Evolutionary conservation across 2,329 filamentous ascomycete species (phyloP).

Genomic region (Neopestalotiopsis sp.): DNA sequence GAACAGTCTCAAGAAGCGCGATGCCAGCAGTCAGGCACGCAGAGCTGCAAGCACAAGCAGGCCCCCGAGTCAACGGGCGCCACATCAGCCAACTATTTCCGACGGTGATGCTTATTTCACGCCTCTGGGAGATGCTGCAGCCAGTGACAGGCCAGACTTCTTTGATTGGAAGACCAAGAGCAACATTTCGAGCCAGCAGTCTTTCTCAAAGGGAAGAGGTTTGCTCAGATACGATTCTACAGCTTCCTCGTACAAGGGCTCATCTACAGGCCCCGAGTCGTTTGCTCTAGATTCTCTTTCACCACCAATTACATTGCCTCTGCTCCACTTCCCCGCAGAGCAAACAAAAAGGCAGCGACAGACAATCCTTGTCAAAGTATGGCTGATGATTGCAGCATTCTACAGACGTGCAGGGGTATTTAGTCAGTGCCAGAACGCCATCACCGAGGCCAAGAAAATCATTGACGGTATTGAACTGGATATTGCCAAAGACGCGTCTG

Average conservation of each 20-base stretch:
- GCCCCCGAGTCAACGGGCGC: slow-evolving; percentile 40
- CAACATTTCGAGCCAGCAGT: slow-evolving; percentile 45
- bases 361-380: slow-evolving; percentile 74
- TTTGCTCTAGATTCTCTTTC: slow-evolving; percentile 48
- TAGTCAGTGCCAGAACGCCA: slow-evolving; percentile 80
- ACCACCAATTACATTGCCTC: slow-evolving; percentile 53
- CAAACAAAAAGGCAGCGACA: slow-evolving; percentile 56
- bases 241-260: slow-evolving; percentile 46
- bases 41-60: slow-evolving; percentile 51
- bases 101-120: slow-evolving; percentile 60
- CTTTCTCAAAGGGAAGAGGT: slow-evolving; percentile 49
- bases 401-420: slow-evolving; percentile 83
- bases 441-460: slow-evolving; percentile 81
- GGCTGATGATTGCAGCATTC: slow-evolving; percentile 88
- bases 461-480: slow-evolving; percentile 74
- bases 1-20: slow-evolving; percentile 59
- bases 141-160: slow-evolving; percentile 46
- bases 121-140: slow-evolving; percentile 46
- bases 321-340: slow-evolving; percentile 60
- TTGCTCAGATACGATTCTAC: slow-evolving; percentile 53
- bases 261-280: slow-evolving; percentile 46
- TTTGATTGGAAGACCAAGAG: slow-evolving; percentile 49
- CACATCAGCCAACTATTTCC: slow-evolving; percentile 39
- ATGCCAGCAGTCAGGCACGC: slow-evolving; percentile 55
- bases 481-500: slow-evolving; percentile 65